These are phyloP conservation scores for Pleurotus cornucopiae DNA, from an alignment of 768 basidiomycete species.

Conservation along the genomic window DNA sequence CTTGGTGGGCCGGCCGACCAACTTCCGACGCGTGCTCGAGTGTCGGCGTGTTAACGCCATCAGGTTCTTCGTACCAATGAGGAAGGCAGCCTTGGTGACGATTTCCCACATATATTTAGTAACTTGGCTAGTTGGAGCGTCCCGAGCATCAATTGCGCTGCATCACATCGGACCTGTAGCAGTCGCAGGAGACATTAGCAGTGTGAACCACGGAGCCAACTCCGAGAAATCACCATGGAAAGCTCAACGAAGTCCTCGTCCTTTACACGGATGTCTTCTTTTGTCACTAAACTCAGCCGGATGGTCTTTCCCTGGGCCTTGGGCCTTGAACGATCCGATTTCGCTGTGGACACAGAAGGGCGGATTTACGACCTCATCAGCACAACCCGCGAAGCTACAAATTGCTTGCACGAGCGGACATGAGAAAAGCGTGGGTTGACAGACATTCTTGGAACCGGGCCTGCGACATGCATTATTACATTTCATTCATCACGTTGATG, in stretches of 20 bases:
- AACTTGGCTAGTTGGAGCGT: background rate
- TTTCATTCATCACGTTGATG: too few relatives aligned
- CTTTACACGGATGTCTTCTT: background rate
- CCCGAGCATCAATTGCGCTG: background rate
- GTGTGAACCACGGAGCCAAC: background rate
- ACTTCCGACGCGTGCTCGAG: too few relatives aligned
- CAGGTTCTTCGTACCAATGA: background rate
- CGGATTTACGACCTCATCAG: too few relatives aligned
- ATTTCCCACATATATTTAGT: conserved; percentile 5
- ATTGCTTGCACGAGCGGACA: too few relatives aligned
- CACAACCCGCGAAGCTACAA: too few relatives aligned
- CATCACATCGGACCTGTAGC: background rate
- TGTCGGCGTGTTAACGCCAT: background rate
- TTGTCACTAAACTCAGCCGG: background rate
- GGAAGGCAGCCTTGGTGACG: background rate
- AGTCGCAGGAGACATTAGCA: background rate
- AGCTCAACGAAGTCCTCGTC: background rate
- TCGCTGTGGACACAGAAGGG: too few relatives aligned
- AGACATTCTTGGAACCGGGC: too few relatives aligned
- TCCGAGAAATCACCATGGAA: conserved; percentile 9
- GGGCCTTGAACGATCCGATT: too few relatives aligned
- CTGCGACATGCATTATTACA: too few relatives aligned
- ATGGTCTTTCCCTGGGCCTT: too few relatives aligned
- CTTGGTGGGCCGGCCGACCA: too few relatives aligned
- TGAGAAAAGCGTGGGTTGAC: too few relatives aligned